Percentiles rank a stretch among this genome's conserved stretches.
Conservation (phyloP, 1,284 basidiomycete genomes). For the Trichosporon faecale region DNA sequence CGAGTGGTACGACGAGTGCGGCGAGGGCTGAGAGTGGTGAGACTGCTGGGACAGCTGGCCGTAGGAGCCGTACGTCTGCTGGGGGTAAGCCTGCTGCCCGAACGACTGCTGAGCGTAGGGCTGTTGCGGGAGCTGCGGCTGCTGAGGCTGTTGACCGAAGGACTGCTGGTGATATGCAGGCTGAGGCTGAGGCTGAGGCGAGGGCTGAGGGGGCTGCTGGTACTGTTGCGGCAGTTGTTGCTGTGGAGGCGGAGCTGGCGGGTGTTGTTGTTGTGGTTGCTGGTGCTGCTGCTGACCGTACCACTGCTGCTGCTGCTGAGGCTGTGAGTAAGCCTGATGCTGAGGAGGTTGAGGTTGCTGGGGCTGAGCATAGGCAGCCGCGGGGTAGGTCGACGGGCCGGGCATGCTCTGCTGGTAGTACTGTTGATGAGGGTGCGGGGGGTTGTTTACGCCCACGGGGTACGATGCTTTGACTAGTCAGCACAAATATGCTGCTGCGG, state of each 20-base stretch:
- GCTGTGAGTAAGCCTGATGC: neutral
- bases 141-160: neutral
- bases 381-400: neutral
- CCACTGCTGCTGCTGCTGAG: neutral
- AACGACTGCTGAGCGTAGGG: conserved; percentile 7
- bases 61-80: conserved; percentile 1
- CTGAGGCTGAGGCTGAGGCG: neutral
- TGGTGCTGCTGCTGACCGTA: neutral
- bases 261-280: neutral
- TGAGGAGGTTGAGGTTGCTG: neutral
- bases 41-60: neutral
- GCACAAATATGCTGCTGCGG: neutral
- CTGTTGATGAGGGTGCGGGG: conserved; percentile 2
- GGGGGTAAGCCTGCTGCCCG: conserved; percentile 6
- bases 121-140: neutral
- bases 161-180: conserved; percentile 3
- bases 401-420: conserved; percentile 2
- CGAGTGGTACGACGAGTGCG: conserved; percentile 1
- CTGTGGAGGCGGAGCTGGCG: neutral
- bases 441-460: conserved; percentile 4
- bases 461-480: neutral
- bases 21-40: conserved; percentile 8
- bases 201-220: neutral
- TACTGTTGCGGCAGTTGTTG: conserved; percentile 4
- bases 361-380: neutral